phyloP scores from a whole-genome alignment of 208 protist species.

The Leishmania gerbilli region DNA sequence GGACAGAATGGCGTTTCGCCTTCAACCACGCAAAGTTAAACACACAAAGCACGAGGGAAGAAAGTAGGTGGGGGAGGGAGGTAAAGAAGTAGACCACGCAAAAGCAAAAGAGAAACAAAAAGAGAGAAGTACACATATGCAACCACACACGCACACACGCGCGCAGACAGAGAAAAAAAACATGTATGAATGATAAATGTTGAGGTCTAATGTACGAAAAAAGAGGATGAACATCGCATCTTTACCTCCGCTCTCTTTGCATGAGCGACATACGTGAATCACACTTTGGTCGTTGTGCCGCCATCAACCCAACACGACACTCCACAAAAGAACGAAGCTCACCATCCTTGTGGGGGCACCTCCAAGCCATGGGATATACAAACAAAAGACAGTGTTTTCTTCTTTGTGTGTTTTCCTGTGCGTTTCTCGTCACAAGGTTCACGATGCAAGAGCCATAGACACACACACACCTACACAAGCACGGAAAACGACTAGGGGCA shows the following conservation, averaged over 20 bases:
- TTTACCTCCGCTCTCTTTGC: not conserved
- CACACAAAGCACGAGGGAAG: not conserved
- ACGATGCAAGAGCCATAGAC: not conserved
- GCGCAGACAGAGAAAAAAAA: not conserved
- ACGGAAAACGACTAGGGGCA: not conserved
- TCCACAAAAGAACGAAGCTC: not conserved
- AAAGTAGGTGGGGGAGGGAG: not conserved
- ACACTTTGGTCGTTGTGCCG: not conserved
- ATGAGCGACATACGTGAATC: not conserved
- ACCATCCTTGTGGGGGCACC: not conserved
- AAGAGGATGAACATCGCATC: not conserved
- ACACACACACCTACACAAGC: not conserved
- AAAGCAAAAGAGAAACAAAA: constrained; percentile 16
- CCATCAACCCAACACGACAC: not conserved
- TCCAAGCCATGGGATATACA: not conserved
- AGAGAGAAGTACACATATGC: not conserved
- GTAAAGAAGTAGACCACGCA: not conserved
- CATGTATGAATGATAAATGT: not conserved
- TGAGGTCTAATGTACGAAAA: not conserved
- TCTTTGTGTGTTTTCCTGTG: not conserved
- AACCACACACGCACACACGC: constrained; percentile 4
- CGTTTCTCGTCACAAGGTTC: not conserved
- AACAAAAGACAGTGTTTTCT: not conserved
- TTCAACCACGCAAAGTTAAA: not conserved
- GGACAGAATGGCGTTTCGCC: not conserved